Conservation (phyloP, 2,329 filamentous ascomycete species). For the Sporothrix humicola region DNA sequence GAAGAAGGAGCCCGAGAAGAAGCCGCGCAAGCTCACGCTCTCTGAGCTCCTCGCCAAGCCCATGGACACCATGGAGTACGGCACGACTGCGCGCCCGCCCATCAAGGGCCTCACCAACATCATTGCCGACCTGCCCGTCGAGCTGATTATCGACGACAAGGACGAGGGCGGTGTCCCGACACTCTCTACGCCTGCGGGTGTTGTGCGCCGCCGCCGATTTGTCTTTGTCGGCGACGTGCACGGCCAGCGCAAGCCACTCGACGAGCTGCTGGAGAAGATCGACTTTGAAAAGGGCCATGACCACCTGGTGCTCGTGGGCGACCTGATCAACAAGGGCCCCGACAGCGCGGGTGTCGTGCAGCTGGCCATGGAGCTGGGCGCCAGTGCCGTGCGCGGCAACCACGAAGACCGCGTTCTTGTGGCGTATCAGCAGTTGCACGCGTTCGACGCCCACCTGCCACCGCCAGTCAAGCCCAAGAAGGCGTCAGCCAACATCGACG, state of each 20-base stretch:
- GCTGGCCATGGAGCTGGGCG: conserved; percentile 72
- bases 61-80: conserved; percentile 43
- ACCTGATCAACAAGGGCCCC: conserved; percentile 85
- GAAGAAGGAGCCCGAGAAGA: not conserved
- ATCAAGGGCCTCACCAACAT: conserved; percentile 44
- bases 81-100: conserved; percentile 48
- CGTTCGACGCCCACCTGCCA: not conserved
- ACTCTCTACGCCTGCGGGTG: conserved; percentile 43
- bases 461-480: not conserved
- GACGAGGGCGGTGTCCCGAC: conserved; percentile 34
- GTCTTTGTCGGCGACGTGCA: conserved; percentile 92
- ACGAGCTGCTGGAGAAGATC: conserved; percentile 69
- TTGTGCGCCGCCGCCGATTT: conserved; percentile 58
- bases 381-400: conserved; percentile 86
- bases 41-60: conserved; percentile 24
- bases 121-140: conserved; percentile 44
- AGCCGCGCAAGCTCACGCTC: not conserved
- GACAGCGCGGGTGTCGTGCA: conserved; percentile 79
- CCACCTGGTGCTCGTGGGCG: conserved; percentile 77
- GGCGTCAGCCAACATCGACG: not conserved
- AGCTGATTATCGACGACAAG: conserved; percentile 41
- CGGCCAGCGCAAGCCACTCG: conserved; percentile 75
- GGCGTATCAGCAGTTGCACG: conserved; percentile 54
- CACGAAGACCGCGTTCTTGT: conserved; percentile 88
- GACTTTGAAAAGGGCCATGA: conserved; percentile 66